Base-by-base conservation (phyloP, 257 asterid genomes). In the Forsythia viridissima region DNA sequence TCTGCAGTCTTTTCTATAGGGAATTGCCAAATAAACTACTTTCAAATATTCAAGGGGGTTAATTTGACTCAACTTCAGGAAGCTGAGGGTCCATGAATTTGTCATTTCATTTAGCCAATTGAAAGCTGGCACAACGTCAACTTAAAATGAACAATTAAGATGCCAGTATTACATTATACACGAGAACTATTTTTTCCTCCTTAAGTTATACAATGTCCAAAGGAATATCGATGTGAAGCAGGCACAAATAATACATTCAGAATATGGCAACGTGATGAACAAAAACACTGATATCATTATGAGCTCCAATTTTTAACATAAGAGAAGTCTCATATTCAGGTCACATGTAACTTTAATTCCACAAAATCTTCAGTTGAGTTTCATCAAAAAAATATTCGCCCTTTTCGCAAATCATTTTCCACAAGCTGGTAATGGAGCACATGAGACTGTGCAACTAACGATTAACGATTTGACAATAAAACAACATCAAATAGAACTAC, bases 391-490 rank as follows among this genome's bases (percentile, higher is more conserved):
- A 55, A 18, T 2, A 15, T 3, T 55, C 4, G 4, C 65, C 5
- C 34, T n/a, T 15, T 52, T 55, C 9, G 65, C 66, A n/a, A 57
- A n/a, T 57, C 30, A n/a, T 6, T 2, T 57, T 9, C 66, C 34
- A 5, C 30, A 7, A n/a, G 30, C 34, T 0, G 59, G 9, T 57
- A 61, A 24, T 61, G 37, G 69, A 61, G 38, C 37, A 61, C 37
- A 61, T 10, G 20, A 9, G 36, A 21, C 69, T 61, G 12, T 57
- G 66, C 11, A 18, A n/a, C 69, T 24, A 8, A 24, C 12, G 21
- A 75, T 48, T 72, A 8, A 24, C 12, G 21, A 75, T 48, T 72
- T 63, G 11, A 74, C 75, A 80, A 8, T 78, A 82, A 40, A 20
- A 72, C 12, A 39, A n/a, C 40, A n/a, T 34, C 0, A n/a, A 77